Conservation (phyloP, 805 yeast species). For the Komagataella pseudopastoris region DNA sequence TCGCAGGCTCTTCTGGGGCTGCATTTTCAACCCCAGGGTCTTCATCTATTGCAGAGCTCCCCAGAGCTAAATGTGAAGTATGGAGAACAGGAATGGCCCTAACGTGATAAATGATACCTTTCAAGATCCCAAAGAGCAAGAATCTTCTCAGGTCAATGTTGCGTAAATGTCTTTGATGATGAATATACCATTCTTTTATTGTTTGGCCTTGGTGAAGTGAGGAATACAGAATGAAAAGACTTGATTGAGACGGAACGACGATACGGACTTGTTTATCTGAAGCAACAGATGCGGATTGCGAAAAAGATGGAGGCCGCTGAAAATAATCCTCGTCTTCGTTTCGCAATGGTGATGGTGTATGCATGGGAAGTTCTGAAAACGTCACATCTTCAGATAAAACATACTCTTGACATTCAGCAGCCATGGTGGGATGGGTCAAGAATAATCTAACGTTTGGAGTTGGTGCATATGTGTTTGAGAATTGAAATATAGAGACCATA, state of each 20-base stretch:
- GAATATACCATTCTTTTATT: constrained; percentile 70
- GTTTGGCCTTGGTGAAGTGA: constrained; percentile 69
- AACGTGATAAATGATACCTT: constrained; percentile 73
- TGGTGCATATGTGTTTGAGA: constrained; percentile 78
- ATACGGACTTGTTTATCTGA: constrained; percentile 3
- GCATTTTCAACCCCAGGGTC: not conserved
- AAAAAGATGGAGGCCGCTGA: not conserved
- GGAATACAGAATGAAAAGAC: constrained; percentile 60
- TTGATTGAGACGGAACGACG: constrained; percentile 46
- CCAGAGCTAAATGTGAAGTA: not conserved
- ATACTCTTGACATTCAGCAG: constrained; percentile 76
- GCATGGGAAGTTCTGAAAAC: constrained; percentile 20
- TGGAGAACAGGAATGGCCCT: constrained; percentile 51
- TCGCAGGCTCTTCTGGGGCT: not conserved
- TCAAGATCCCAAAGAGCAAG: constrained; percentile 72
- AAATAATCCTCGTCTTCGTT: not conserved
- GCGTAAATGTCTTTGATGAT: constrained; percentile 40
- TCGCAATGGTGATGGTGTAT: constrained; percentile 5
- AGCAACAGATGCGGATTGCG: constrained; percentile 6
- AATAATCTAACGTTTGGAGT: constrained; percentile 66
- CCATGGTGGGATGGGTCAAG: constrained; percentile 48
- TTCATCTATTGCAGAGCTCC: not conserved
- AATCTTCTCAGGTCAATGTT: constrained; percentile 77
- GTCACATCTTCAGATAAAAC: constrained; percentile 24
- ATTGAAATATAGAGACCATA: constrained; percentile 80